These are phyloP conservation scores for Pythium folliculosum DNA, from an alignment of 352 stramenopile genomes.

Conservation along the genomic window DNA sequence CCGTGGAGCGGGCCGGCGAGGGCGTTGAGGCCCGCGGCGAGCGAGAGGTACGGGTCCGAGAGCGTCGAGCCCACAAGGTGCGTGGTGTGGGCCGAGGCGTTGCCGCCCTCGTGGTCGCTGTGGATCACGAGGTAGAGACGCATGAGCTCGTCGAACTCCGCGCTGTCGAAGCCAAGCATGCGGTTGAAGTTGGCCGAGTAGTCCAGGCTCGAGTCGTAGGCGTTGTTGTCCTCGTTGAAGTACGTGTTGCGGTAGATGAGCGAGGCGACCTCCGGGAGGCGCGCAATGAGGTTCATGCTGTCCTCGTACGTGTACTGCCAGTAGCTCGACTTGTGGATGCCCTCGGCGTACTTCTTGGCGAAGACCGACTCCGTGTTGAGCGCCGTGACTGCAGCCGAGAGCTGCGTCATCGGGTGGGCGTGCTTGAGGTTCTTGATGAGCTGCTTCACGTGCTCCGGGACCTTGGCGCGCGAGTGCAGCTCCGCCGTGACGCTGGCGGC, in stretches of 20 bases:
- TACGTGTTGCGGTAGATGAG: constrained; percentile 99
- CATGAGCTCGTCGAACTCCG: constrained; percentile 99
- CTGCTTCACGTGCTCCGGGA: constrained; percentile 95
- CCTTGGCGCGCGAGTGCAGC: constrained; percentile 93
- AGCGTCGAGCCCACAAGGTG: constrained; percentile 98
- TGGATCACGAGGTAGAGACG: constrained; percentile 99
- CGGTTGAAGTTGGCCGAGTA: constrained; percentile 99
- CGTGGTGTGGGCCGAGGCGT: constrained; percentile 98
- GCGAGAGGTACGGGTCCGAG: constrained; percentile 97
- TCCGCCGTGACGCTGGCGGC: constrained; percentile 94
- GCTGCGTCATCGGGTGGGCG: constrained; percentile 99
- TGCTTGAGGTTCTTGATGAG: constrained; percentile 96
- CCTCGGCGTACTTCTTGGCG: constrained; percentile 95
- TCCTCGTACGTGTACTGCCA: constrained; percentile 98
- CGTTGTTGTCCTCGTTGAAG: constrained; percentile 94
- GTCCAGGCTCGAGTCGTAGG: constrained; percentile 95
- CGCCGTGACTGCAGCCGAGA: constrained; percentile 93
- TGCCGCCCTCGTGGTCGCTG: constrained; percentile 99
- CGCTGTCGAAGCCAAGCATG: constrained; percentile 97
- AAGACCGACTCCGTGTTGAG: constrained; percentile 97
- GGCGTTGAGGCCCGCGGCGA: constrained; percentile 96
- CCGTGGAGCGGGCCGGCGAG: constrained; percentile 98
- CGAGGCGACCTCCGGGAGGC: constrained; percentile 96
- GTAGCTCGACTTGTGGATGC: constrained; percentile 98
- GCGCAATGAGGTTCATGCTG: constrained; percentile 97